phyloP scores from a whole-genome alignment of 352 stramenopile genomes.

The Phytophthora litchii region DNA sequence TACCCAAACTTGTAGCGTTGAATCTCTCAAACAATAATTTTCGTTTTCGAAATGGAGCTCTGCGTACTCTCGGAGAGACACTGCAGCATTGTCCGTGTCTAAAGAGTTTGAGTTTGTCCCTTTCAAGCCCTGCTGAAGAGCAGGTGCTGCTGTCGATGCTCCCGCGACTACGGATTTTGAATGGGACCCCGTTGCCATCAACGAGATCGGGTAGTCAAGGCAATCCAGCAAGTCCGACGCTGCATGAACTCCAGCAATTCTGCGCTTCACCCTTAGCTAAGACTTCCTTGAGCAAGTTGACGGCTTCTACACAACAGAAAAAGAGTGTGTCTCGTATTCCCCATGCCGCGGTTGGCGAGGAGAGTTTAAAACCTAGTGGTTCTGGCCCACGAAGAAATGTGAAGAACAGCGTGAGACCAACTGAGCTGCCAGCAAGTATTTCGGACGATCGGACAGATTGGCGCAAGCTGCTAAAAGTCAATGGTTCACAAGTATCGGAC shows the following conservation, averaged over 20 bases:
- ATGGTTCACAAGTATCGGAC: conserved; percentile 16
- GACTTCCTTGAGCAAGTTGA: background rate
- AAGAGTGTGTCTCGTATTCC: background rate
- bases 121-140: conserved; percentile 63
- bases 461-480: conserved; percentile 65
- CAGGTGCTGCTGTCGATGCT: conserved; percentile 62
- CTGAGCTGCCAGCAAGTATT: conserved; percentile 52
- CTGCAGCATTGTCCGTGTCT: conserved; percentile 52
- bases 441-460: conserved; percentile 71
- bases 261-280: conserved; percentile 27
- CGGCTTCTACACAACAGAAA: conserved; percentile 3
- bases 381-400: conserved; percentile 7
- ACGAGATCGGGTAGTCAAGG: conserved; percentile 12
- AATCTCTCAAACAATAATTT: conserved; percentile 65
- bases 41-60: conserved; percentile 33
- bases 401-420: conserved; percentile 54
- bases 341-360: background rate
- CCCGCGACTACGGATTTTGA: conserved; percentile 62
- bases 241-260: conserved; percentile 32
- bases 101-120: conserved; percentile 64
- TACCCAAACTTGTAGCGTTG: conserved; percentile 64
- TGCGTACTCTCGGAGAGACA: conserved; percentile 47
- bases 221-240: conserved; percentile 29
- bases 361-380: conserved; percentile 1
- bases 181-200: conserved; percentile 44